Evolutionary conservation across 345 rosid genomes (phyloP), one percentile per base, ranked within the genome.

Genomic region (Ceriops decandra): DNA sequence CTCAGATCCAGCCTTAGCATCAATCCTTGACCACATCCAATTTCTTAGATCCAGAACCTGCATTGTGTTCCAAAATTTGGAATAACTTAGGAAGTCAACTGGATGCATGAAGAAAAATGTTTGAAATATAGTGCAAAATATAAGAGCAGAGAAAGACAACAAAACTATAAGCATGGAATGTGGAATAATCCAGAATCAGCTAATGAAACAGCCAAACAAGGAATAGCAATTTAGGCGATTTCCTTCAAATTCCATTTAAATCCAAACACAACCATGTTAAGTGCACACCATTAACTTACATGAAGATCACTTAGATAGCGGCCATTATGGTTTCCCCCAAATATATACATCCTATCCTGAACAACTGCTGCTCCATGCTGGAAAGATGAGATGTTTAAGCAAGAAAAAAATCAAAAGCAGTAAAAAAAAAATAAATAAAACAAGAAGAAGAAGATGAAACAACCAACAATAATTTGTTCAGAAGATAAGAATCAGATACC

Each of bases 291-390:
- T 22, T 56, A 8, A 67, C 98, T 87, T 84, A 95, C 99, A 82
- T 89, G 91, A 70, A 95, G 88, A 82, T 95, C 98, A 79, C 80
- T 87, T 67, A 92, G 95, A 79, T 95, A 92, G 61, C 98, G 98
- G 17, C 99, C 99, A 77, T 95, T 95, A 76, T 92, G 97, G 82
- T 95, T 95, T 77, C 99, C 99, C 69, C 96, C 99, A 76, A 75
- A 87, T 71, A 95, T 62, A 74, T 91, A 95, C 98, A 95, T 92
- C 82, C 89, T 90, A 76, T 95, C 97, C 70, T 86, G 90, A 81
- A 95, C 69, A 73, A 87, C 86, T 66, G 88, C 93, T 72, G 95
- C 96, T 65, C 89, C 99, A 79, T 95, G 99, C 99, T 95, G 90
- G 59, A 74, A 52, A 74, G 75, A 59, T 19, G 46, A 27, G 20